Evolutionary conservation across 2,329 filamentous ascomycete genomes (phyloP), one percentile per base, ranked within the genome.

Genomic region (Penicillium sp.): DNA sequence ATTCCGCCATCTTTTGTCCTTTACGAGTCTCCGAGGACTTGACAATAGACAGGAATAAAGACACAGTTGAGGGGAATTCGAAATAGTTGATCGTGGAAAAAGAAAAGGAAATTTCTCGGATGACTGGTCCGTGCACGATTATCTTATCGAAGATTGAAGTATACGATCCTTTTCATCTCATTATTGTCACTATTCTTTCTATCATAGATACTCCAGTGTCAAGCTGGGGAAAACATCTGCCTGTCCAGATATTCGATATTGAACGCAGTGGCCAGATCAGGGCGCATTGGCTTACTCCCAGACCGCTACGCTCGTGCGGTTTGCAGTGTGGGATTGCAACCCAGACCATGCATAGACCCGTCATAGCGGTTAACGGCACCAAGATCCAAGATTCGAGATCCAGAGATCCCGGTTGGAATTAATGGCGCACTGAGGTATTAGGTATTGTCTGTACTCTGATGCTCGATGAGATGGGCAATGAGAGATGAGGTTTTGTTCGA

Each of bases 111-210:
- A 59, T 67, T 66, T 62, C 62, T 62, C 56, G 49, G 44, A 43
- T 40, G 37, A 39, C 40, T 64, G 65, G 65, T 58, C 67, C 60
- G 65, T 69, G 66, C 65, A 57, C 48, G 44, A 60, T 67, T 68
- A 68, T 70, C 68, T 69, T 68, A 68, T 64, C 62, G 9, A 26
- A 26, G 9, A 4, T 18, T 8, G 24, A 26, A 26, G 24, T 26
- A 26, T 26, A 26, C 24, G 24, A 9, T 26, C 8, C 24, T 26
- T 8, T 9, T 26, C 6, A 9, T 8, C 24, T 26, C 1, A 3
- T 20, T 4, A 20, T 20, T 20, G 18, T 4, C 18, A 20, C 4
- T 20, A 20, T 20, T 20, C 18, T 3, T 20, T 20, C 18, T 20
- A 20, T 20, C 1, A 20, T 20, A 20, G 18, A 20, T 4, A 20